A percentile compares a stretch with the other conserved stretches of the same genome.
Evolutionary conservation across 2,329 filamentous ascomycete species (phyloP).

Genomic region (Rhynchosporium graminicola): DNA sequence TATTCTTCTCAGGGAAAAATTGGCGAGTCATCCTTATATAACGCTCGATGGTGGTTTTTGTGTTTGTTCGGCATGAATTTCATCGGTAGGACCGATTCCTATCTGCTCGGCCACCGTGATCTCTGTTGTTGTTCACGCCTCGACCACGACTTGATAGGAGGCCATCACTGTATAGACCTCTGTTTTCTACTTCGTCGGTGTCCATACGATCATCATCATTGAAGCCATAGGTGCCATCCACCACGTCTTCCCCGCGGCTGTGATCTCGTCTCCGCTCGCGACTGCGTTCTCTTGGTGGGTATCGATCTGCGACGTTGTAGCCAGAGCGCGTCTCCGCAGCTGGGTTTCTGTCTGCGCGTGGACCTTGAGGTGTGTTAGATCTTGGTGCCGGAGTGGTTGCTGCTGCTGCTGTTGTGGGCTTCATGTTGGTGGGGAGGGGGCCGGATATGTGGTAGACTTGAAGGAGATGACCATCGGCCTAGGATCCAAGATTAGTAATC

Average conservation of each 20-base stretch:
- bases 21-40: background rate
- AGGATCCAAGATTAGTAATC: slow-evolving; percentile 7
- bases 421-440: slow-evolving; percentile 25
- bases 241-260: slow-evolving; percentile 35
- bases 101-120: slow-evolving; percentile 19
- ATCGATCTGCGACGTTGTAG: slow-evolving; percentile 32
- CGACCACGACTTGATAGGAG: slow-evolving; percentile 35
- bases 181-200: slow-evolving; percentile 35
- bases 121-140: slow-evolving; percentile 28
- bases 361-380: slow-evolving; percentile 34
- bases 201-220: slow-evolving; percentile 40
- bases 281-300: slow-evolving; percentile 31
- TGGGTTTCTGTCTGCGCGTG: slow-evolving; percentile 33
- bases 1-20: background rate
- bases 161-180: slow-evolving; percentile 39
- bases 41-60: background rate
- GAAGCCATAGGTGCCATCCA: slow-evolving; percentile 42
- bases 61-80: background rate
- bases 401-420: slow-evolving; percentile 19
- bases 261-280: slow-evolving; percentile 31
- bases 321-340: slow-evolving; percentile 29
- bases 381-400: slow-evolving; percentile 19
- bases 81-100: slow-evolving; percentile 22
- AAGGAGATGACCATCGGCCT: slow-evolving; percentile 74
- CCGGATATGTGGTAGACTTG: slow-evolving; percentile 70